Evolutionary conservation across 2,329 filamentous ascomycete genomes (phyloP).

Genomic region (Trichoderma sp.): DNA sequence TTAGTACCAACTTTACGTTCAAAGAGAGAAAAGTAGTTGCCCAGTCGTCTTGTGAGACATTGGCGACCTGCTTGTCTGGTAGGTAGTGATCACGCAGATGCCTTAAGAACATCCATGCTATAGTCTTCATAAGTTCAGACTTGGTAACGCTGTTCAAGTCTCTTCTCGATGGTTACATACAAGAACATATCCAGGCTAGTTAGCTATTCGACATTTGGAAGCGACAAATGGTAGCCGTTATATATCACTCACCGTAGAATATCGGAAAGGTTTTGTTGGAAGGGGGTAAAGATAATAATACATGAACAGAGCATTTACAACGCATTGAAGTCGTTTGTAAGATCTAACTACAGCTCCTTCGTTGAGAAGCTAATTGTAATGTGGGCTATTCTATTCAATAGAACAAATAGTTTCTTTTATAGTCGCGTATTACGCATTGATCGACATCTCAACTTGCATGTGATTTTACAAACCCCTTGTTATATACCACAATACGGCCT

Average conservation of each 20-base stretch:
- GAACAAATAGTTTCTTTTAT: not conserved
- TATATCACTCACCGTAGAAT: not conserved
- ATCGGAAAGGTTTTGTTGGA: not conserved
- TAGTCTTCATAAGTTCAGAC: not conserved
- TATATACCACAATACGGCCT: not conserved
- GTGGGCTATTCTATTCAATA: not conserved
- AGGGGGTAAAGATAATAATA: not conserved
- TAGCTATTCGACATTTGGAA: not conserved
- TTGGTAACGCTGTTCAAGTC: not conserved
- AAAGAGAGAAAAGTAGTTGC: not conserved
- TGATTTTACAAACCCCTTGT: not conserved
- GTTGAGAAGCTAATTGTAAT: not conserved
- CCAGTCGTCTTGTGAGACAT: not conserved
- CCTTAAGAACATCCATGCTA: not conserved
- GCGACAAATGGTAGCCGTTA: not conserved
- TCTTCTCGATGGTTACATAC: not conserved
- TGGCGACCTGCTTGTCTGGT: not conserved
- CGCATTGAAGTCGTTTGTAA: not conserved
- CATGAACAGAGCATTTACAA: not conserved
- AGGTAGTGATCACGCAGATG: not conserved
- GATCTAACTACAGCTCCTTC: not conserved
- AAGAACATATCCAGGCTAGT: not conserved
- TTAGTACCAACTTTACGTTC: not conserved
- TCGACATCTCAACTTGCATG: not conserved
- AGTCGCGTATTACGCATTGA: not conserved